Conservation (phyloP, 768 basidiomycete species). For the Mycena haematopus region DNA sequence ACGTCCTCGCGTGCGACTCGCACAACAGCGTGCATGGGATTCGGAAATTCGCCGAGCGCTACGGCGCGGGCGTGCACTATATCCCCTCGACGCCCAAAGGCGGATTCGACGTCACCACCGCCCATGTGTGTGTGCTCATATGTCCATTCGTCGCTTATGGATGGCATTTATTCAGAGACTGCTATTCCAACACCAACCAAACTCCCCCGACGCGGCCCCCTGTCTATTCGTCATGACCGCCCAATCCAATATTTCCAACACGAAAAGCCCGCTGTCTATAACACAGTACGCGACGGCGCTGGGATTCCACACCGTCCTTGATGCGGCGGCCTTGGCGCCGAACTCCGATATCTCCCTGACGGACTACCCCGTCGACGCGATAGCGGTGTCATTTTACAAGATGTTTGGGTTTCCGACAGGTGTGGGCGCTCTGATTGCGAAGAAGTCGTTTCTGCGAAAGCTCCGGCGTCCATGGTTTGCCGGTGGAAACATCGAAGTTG, state of each 20-base stretch:
- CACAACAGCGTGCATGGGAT: constrained; percentile 89
- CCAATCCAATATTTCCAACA: constrained; percentile 82
- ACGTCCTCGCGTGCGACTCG: constrained; percentile 75
- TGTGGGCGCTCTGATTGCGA: constrained; percentile 78
- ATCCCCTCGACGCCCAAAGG: constrained; percentile 67
- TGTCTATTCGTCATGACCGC: constrained; percentile 78
- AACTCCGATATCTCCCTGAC: constrained; percentile 72
- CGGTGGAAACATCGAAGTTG: constrained; percentile 83
- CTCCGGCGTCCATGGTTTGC: constrained; percentile 83
- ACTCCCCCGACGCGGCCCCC: constrained; percentile 48
- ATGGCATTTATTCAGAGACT: constrained; percentile 50
- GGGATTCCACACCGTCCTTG: constrained; percentile 76
- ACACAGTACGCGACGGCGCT: constrained; percentile 65
- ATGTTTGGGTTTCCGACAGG: constrained; percentile 92
- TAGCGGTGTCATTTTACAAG: constrained; percentile 87
- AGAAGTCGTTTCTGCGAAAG: constrained; percentile 64
- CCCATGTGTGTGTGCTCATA: constrained; percentile 66
- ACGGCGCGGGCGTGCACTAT: constrained; percentile 64
- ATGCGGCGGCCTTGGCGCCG: constrained; percentile 82
- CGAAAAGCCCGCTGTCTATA: constrained; percentile 70
- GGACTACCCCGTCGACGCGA: constrained; percentile 75
- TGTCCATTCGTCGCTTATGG: constrained; percentile 13
- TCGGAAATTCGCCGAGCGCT: constrained; percentile 67
- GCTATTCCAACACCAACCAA: constrained; percentile 54
- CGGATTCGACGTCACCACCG: constrained; percentile 61